These are phyloP conservation scores for Coccomyxa sp. DNA, from an alignment of 139 green algal species.

Conservation along the genomic window DNA sequence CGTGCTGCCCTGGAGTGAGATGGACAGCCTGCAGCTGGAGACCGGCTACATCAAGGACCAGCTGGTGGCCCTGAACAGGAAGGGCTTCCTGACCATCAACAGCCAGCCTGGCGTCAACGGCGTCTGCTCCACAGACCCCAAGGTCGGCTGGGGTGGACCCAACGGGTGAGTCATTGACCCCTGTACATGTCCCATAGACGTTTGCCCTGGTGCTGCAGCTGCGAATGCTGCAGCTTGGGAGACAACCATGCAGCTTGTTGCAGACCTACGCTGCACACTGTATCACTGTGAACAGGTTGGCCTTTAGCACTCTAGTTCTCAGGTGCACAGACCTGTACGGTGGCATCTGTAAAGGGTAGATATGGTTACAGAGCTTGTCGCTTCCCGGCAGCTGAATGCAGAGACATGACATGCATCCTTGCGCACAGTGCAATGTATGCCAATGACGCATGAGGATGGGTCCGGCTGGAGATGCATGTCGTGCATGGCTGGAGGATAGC, in stretches of 20 bases:
- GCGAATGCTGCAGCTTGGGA: neutral
- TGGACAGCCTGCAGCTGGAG: constrained; percentile 57
- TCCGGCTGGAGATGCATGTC: neutral
- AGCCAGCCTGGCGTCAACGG: constrained; percentile 69
- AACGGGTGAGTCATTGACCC: constrained; percentile 41
- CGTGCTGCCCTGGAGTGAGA: constrained; percentile 74
- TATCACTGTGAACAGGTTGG: neutral
- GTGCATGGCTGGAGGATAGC: neutral
- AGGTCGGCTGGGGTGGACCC: constrained; percentile 64
- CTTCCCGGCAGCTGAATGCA: too few species aligned
- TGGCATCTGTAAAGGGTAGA: too few species aligned
- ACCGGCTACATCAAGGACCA: constrained; percentile 32
- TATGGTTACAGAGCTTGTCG: too few species aligned
- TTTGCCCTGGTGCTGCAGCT: neutral
- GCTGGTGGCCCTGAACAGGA: constrained; percentile 42
- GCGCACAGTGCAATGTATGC: too few species aligned
- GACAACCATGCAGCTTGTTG: neutral
- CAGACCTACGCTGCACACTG: neutral
- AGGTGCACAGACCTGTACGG: too few species aligned
- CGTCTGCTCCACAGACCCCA: constrained; percentile 32
- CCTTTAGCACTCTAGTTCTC: too few species aligned
- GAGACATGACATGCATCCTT: too few species aligned
- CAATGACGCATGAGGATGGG: too few species aligned
- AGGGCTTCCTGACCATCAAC: constrained; percentile 77
- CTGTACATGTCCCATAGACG: neutral